These are phyloP conservation scores for Actinomortierella wolfii DNA, from an alignment of 371 early-diverging fungal species.

Conservation along the genomic window DNA sequence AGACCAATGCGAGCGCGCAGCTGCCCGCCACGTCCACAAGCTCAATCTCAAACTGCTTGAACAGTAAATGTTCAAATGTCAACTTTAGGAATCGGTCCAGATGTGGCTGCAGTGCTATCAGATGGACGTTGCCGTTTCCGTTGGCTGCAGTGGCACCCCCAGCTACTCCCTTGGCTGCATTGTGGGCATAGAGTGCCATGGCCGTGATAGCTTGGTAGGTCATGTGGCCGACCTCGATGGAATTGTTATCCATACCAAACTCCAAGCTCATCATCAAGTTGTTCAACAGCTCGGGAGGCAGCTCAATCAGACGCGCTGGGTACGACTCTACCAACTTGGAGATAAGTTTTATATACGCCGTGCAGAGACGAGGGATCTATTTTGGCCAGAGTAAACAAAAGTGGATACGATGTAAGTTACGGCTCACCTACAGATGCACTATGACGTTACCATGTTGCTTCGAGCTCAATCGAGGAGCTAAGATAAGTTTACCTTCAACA, in stretches of 20 bases:
- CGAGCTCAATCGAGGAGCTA: too few relatives aligned
- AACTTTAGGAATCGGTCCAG: constrained; percentile 59
- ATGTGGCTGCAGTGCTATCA: constrained; percentile 41
- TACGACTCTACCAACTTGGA: constrained; percentile 69
- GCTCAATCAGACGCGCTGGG: constrained; percentile 62
- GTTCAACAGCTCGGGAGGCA: constrained; percentile 60
- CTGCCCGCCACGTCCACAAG: constrained; percentile 65
- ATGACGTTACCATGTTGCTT: background rate
- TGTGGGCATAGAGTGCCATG: constrained; percentile 57
- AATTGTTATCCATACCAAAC: constrained; percentile 68
- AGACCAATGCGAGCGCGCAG: constrained; percentile 60
- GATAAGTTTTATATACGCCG: constrained; percentile 70
- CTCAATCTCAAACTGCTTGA: constrained; percentile 63
- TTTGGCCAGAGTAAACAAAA: background rate
- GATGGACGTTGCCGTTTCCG: constrained; percentile 1
- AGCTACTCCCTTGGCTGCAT: constrained; percentile 38
- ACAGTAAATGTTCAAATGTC: constrained; percentile 58
- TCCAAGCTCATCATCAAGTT: constrained; percentile 69
- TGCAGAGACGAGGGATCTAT: constrained; percentile 72
- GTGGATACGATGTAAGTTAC: background rate
- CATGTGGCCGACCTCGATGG: constrained; percentile 62
- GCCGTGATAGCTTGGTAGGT: constrained; percentile 69
- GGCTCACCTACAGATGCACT: background rate
- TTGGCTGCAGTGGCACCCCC: background rate
- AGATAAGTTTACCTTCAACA: constrained; percentile 76